Evolutionary conservation across 495 filamentous ascomycete species (phyloP), one percentile per base, ranked within the genome.

Genomic region (Aspergillus sclerotiicarbonarius): DNA sequence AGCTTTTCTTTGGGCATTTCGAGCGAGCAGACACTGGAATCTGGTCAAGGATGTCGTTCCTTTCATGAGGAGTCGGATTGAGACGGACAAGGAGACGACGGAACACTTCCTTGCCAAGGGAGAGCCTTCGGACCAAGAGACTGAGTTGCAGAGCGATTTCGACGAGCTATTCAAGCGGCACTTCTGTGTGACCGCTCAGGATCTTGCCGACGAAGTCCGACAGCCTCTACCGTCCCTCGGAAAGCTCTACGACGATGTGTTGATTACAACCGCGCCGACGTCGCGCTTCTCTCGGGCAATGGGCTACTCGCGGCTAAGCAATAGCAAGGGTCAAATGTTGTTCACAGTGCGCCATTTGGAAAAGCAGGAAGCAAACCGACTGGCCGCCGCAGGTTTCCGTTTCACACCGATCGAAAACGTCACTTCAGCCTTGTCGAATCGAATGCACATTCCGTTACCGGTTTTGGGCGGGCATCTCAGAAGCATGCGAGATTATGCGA

Each of bases 1-100:
- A 3, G 84, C 90, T 10, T 96, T 94, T 68, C 84, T 91, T 30
- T 96, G 92, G 92, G 82, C 91, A 47, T 95, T 89, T 67, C 82
- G 89, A 54, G 89, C 89, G 12, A 88, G 87, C 35, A 81, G 85
- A 20, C 84, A 90, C 67, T 96, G 92, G 92, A 65, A 70, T 7
- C 78, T 81, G 20, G 76, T 96, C 18, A 79, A 77, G 49, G 80
- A 85, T 29, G 76, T 93, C 10, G 74, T 95, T 32, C 82, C 84
- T 12, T 81, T 81, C 21, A 95, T 95, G 88, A 72, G 71, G 55
- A 75, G 73, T 31, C 84, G 85, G 43, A 75, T 89, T 15, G 73
- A 77, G 41, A 66, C 67, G 55, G 70, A 77, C 21, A 59, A 69
- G 16, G 64, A 63, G 15, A 59, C 67, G 6, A 63, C 68, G 29